These are phyloP conservation scores for Beauveria pseudobassiana DNA, from an alignment of 2,329 filamentous ascomycete genomes.

Conservation along the genomic window DNA sequence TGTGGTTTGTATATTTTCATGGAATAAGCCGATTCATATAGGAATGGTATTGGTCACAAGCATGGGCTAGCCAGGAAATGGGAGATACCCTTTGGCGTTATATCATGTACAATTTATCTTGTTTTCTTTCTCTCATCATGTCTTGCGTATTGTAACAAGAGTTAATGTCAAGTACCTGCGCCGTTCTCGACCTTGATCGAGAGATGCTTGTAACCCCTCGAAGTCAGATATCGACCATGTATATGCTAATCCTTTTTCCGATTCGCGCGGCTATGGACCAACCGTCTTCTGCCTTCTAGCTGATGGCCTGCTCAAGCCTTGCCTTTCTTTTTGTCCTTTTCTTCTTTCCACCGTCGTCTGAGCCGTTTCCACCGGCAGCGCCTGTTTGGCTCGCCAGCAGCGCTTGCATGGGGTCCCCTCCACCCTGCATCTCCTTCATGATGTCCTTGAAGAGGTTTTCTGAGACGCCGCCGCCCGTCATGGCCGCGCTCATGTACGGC, in stretches of 20 bases:
- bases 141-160: slow-evolving; percentile 2
- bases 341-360: slow-evolving; percentile 23
- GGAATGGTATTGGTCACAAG: background rate
- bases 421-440: slow-evolving; percentile 79
- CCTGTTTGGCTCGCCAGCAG: slow-evolving; percentile 31
- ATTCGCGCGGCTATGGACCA: background rate
- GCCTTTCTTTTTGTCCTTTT: slow-evolving; percentile 46
- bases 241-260: background rate
- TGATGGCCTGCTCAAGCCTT: slow-evolving; percentile 22
- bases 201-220: background rate
- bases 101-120: slow-evolving; percentile 9
- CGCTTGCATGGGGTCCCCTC: slow-evolving; percentile 38
- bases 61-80: background rate
- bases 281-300: background rate
- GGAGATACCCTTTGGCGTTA: slow-evolving; percentile 7
- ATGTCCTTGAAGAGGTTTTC: slow-evolving; percentile 96
- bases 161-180: background rate
- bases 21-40: background rate
- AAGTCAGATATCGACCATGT: background rate
- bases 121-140: background rate
- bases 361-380: slow-evolving; percentile 19
- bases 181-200: no score
- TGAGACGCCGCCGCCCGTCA: slow-evolving; percentile 87
- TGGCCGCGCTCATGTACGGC: slow-evolving; percentile 79
- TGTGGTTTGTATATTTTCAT: slow-evolving; percentile 10